phyloP scores from a whole-genome alignment of 345 rosid species.

The Boechera retrofracta region DNA sequence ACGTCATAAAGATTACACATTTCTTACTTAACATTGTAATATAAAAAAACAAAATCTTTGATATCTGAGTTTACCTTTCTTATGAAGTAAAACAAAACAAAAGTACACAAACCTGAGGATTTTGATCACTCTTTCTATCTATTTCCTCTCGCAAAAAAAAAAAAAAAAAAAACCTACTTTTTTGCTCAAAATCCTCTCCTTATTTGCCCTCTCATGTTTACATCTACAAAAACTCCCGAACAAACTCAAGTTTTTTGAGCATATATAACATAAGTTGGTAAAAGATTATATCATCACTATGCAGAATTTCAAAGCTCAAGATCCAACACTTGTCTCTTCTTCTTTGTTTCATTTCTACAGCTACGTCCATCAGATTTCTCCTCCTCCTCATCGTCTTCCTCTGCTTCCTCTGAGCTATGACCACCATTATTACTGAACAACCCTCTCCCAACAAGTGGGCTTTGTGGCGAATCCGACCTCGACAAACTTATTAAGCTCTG shows the following conservation, averaged over 20 bases:
- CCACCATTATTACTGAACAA: slow-evolving; percentile 52
- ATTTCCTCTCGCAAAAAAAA: slow-evolving; percentile 11
- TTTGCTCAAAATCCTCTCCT: slow-evolving; percentile 29
- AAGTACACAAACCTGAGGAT: slow-evolving; percentile 34
- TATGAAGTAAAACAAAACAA: slow-evolving; percentile 8
- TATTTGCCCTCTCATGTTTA: slow-evolving; percentile 42
- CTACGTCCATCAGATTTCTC: slow-evolving; percentile 64
- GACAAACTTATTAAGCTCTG: slow-evolving; percentile 50
- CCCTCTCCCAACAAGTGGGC: slow-evolving; percentile 57
- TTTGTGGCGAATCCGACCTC: slow-evolving; percentile 64
- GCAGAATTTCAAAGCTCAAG: slow-evolving; percentile 41
- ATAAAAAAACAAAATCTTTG: slow-evolving; percentile 24
- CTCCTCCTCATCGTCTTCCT: slow-evolving; percentile 52
- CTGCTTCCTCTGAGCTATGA: slow-evolving; percentile 48
- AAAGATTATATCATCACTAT: slow-evolving; percentile 14
- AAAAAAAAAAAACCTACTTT: not conserved
- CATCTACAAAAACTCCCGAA: slow-evolving; percentile 42
- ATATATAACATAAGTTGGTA: slow-evolving; percentile 36
- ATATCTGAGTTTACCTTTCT: slow-evolving; percentile 19
- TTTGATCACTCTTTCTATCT: slow-evolving; percentile 37
- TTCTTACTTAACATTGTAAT: not conserved
- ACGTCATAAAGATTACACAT: no score
- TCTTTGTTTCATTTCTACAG: slow-evolving; percentile 44
- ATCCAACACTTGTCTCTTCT: slow-evolving; percentile 36
- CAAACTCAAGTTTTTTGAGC: slow-evolving; percentile 29